Percentiles rank a stretch among this genome's conserved stretches.
Evolutionary conservation across 1,284 basidiomycete species (phyloP).

Genomic region (Tylopilus orsonianus): DNA sequence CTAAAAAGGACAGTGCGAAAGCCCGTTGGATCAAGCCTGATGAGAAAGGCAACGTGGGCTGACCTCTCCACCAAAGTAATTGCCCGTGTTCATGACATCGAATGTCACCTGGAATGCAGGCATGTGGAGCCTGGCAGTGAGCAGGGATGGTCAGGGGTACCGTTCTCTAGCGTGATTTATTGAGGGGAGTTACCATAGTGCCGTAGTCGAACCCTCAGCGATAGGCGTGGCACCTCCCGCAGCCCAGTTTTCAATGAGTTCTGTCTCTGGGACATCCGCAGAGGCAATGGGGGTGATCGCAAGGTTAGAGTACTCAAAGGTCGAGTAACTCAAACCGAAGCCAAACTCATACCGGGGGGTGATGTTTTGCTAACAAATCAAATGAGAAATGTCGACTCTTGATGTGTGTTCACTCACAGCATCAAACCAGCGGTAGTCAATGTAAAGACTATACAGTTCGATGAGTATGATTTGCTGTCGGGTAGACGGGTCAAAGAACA

Average conservation of each 20-base stretch:
- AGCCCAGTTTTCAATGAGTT: constrained; percentile 53
- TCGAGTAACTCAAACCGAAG: constrained; percentile 73
- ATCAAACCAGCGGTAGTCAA: constrained; percentile 61
- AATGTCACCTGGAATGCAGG: constrained; percentile 62
- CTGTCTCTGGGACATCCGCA: constrained; percentile 35
- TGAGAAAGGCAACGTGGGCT: too few species aligned
- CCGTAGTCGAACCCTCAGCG: constrained; percentile 30
- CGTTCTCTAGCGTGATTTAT: too few species aligned
- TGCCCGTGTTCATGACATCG: constrained; percentile 57
- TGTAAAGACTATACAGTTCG: constrained; percentile 37
- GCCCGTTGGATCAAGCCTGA: too few species aligned
- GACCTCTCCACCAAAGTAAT: constrained; percentile 53
- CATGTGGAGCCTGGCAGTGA: constrained; percentile 52
- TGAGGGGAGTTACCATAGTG: constrained; percentile 31
- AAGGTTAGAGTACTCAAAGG: constrained; percentile 67
- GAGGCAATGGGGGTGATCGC: constrained; percentile 40
- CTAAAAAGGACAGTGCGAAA: constrained; percentile 28
- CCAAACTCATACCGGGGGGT: constrained; percentile 64
- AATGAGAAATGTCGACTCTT: neutral
- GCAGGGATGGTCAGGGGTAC: neutral
- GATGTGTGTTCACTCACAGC: constrained; percentile 23
- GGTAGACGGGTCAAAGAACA: constrained; percentile 5
- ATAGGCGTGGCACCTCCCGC: constrained; percentile 45
- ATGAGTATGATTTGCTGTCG: constrained; percentile 12
- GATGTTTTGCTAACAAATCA: constrained; percentile 38